Evolutionary conservation across 345 rosid genomes (phyloP), one percentile per base, ranked within the genome.

Genomic region (Diplotaxis tenuifolia): DNA sequence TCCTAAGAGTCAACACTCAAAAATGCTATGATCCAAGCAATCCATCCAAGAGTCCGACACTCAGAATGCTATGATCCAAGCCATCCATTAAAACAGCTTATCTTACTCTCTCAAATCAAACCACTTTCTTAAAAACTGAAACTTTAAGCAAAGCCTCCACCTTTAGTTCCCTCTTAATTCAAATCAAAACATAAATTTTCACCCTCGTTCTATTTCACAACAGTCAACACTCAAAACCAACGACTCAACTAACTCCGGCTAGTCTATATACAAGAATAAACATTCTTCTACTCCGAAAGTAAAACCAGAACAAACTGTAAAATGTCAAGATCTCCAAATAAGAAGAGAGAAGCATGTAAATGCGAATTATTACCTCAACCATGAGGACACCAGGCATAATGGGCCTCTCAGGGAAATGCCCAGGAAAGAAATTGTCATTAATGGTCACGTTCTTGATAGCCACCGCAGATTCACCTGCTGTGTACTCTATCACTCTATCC

Each of bases 301-400:
- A n/a, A n/a, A n/a, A n/a, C n/a, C n/a, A n/a, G n/a, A n/a, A n/a
- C n/a, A n/a, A n/a, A n/a, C n/a, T n/a, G n/a, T n/a, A n/a, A n/a
- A n/a, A n/a, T n/a, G n/a, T n/a, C n/a, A n/a, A n/a, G n/a, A n/a
- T n/a, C n/a, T n/a, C n/a, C n/a, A n/a, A n/a, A n/a, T 11, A 36
- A 21, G 15, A 56, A 45, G 52, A 21, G 50, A 62, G 4, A 56
- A 29, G 23, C 28, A 25, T 19, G 56, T 9, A 50, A 67, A n/a
- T 27, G 78, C 0, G 20, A 72, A n/a, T 80, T 68, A 92, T 79
- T 74, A 92, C 98, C 98, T 92, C 99, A 79, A 96, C 85, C 98
- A 92, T 96, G 82, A 96, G 98, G 54, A 96, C 99, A 56, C 98
- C 98, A 64, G 99, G 99, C 99, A 96, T 92, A 0, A 96, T 96